These are phyloP conservation scores for Phytophthora agathidicida DNA, from an alignment of 352 stramenopile genomes.

Conservation along the genomic window DNA sequence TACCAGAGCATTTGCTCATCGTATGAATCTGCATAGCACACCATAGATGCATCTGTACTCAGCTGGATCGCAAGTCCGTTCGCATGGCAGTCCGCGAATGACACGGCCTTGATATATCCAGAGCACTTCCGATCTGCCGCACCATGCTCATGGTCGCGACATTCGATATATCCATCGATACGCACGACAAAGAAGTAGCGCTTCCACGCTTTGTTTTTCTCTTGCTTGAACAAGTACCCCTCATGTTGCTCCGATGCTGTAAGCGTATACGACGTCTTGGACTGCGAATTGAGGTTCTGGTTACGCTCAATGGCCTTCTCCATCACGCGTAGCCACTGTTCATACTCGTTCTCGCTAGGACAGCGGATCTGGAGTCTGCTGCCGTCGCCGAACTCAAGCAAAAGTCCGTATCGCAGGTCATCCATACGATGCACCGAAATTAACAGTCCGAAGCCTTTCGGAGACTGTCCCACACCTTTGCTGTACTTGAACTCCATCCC, in stretches of 20 bases:
- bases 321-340: slow-evolving; percentile 56
- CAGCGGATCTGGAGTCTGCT: slow-evolving; percentile 58
- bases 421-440: slow-evolving; percentile 49
- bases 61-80: slow-evolving; percentile 80
- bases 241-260: slow-evolving; percentile 70
- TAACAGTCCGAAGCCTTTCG: slow-evolving; percentile 73
- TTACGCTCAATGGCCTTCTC: slow-evolving; percentile 63
- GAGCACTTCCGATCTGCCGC: slow-evolving; percentile 53
- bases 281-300: slow-evolving; percentile 54
- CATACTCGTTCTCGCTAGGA: slow-evolving; percentile 43
- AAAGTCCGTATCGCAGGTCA: slow-evolving; percentile 51
- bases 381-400: slow-evolving; percentile 56
- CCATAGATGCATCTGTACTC: slow-evolving; percentile 59
- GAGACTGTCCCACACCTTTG: slow-evolving; percentile 59
- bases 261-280: slow-evolving; percentile 76
- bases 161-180: slow-evolving; percentile 78
- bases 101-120: slow-evolving; percentile 71
- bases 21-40: slow-evolving; percentile 83
- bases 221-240: slow-evolving; percentile 70
- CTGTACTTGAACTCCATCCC: slow-evolving; percentile 82
- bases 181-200: slow-evolving; percentile 67
- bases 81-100: slow-evolving; percentile 70
- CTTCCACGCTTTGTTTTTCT: slow-evolving; percentile 63
- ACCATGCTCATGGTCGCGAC: slow-evolving; percentile 53
- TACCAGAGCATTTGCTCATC: slow-evolving; percentile 89